Evolutionary conservation across 805 yeast species (phyloP), one percentile per base, ranked within the genome.

Genomic region (Kluyveromyces aestuarii): DNA sequence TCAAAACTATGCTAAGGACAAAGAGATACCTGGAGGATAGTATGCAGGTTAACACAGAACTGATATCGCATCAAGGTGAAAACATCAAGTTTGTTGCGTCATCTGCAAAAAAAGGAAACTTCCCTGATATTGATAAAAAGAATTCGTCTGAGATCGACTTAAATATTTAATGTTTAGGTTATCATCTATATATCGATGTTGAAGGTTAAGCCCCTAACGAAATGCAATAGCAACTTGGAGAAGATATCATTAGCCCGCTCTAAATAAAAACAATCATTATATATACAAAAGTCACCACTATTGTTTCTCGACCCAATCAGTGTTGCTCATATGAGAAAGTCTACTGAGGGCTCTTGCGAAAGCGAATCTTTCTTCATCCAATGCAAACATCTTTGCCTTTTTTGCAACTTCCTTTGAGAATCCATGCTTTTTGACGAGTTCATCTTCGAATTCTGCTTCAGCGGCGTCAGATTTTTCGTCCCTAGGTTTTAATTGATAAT

Each of bases 351-450:
- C 97, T 62, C 99, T 77, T 0, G 96, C 96, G 72, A 91, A 91
- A 18, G 99, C 99, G 71, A 91, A 93, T 64, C 84, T 79, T 69
- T 91, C 99, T 66, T 91, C 99, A 66, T 89, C 98, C 39, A 93
- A 76, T 6, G 86, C 87, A 70, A 93, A 91, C 77, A 86, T 77
- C 37, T 55, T 80, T 1, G 89, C 85, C 60, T 80, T 79, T 55
- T 79, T 76, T 10, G 87, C 90, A 50, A 84, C 72, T 52, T 80
- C 80, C 51, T 80, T 76, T 55, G 83, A 85, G 53, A 87, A 83
- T 0, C 93, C 95, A 64, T 86, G 88, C 51, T 81, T 75, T n/a
- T 73, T 75, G 19, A 84, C 86, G 64, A 86, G 67, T 21, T 77
- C 81, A 57, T 81, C 87, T 46, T 68, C 72, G 47, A 67, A 73